Percentiles rank a stretch among this genome's conserved stretches.
phyloP scores from a whole-genome alignment of 306 rosid species.

The Lathyrus aphaca region DNA sequence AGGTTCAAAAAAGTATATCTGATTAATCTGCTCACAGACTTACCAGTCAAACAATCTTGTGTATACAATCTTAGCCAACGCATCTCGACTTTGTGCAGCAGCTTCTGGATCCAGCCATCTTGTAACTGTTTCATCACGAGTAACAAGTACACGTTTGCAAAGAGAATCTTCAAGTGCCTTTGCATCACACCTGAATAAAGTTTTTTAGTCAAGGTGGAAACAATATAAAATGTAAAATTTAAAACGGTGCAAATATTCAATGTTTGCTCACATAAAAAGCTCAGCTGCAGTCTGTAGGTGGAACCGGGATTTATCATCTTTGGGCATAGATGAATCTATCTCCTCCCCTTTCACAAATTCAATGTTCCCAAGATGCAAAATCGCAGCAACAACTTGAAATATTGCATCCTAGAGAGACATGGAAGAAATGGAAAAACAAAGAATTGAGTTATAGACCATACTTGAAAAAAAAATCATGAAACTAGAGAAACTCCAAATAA shows the following conservation, averaged over 20 bases:
- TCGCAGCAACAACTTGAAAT: slow-evolving; percentile 96
- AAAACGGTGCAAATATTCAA: slow-evolving; percentile 31
- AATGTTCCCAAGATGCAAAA: slow-evolving; percentile 96
- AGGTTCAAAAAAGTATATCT: slow-evolving; percentile 24
- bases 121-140: slow-evolving; percentile 90
- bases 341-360: slow-evolving; percentile 94
- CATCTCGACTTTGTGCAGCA: slow-evolving; percentile 88
- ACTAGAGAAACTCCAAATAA: slow-evolving; percentile 30
- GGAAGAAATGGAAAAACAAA: slow-evolving; percentile 16
- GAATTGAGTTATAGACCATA: slow-evolving; percentile 36
- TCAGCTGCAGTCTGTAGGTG: slow-evolving; percentile 90
- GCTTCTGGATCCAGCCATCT: slow-evolving; percentile 89
- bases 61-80: slow-evolving; percentile 84
- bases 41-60: slow-evolving; percentile 93
- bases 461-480: slow-evolving; percentile 33
- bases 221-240: slow-evolving; percentile 34
- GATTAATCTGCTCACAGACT: slow-evolving; percentile 36
- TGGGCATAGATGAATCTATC: slow-evolving; percentile 83
- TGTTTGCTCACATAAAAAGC: slow-evolving; percentile 74
- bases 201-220: slow-evolving; percentile 26
- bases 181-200: slow-evolving; percentile 76
- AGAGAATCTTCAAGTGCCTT: slow-evolving; percentile 92
- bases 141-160: slow-evolving; percentile 90
- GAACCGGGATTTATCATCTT: slow-evolving; percentile 86
- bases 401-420: slow-evolving; percentile 72